Conservation (phyloP, 1,284 basidiomycete species). For the Termitomyces sp. region DNA sequence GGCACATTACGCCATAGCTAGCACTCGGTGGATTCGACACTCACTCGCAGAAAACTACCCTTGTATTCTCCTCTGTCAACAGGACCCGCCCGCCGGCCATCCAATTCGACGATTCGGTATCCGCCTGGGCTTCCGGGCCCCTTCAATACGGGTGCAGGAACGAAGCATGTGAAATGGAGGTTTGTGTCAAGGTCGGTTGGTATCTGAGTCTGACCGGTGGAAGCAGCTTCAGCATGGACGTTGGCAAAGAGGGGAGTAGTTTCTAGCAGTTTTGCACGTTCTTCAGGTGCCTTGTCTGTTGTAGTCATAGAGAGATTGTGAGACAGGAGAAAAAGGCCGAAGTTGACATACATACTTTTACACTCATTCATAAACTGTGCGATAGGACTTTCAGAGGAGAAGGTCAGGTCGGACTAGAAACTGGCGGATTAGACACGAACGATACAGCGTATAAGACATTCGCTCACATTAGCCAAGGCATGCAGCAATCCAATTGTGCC, state of each 20-base stretch:
- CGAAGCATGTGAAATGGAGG: conserved; percentile 83
- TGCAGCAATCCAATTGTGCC: conserved; percentile 88
- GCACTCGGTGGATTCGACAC: conserved; percentile 1
- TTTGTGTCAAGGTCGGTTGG: conserved; percentile 57
- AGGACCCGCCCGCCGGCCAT: conserved; percentile 71
- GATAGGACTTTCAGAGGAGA: conserved; percentile 53
- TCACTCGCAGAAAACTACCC: conserved; percentile 54
- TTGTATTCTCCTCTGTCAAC: conserved; percentile 69
- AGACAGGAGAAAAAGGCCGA: background rate
- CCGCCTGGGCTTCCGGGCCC: conserved; percentile 15
- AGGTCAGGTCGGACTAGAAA: conserved; percentile 50
- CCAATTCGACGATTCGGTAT: conserved; percentile 71
- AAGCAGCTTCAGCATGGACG: conserved; percentile 70
- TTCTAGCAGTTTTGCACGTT: conserved; percentile 72
- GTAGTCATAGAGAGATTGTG: background rate
- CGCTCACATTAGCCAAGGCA: conserved; percentile 65
- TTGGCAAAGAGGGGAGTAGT: conserved; percentile 69
- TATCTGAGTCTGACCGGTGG: conserved; percentile 62
- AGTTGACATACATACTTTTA: conserved; percentile 38
- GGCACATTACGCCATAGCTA: background rate
- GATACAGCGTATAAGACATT: conserved; percentile 1
- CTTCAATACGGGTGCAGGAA: conserved; percentile 50
- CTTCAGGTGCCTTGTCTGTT: conserved; percentile 59
- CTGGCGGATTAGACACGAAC: background rate
- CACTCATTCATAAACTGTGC: conserved; percentile 61